Evolutionary conservation across 257 asterid genomes (phyloP), one percentile per base, ranked within the genome.

Genomic region (Thymus mandschuricus): DNA sequence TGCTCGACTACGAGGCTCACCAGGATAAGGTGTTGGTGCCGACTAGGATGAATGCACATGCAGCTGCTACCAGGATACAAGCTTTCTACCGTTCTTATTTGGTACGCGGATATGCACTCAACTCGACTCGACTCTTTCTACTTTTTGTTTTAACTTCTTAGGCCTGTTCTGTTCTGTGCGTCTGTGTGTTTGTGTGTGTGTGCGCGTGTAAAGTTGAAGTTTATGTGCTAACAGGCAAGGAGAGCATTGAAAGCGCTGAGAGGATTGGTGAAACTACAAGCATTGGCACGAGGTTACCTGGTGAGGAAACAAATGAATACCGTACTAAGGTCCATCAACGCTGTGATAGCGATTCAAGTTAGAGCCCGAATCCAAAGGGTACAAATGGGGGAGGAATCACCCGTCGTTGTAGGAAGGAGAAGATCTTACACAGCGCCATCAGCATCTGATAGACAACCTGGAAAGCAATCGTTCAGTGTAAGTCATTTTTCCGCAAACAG

Each of bases 231-330:
- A 59, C 88, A 91, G 97, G 96, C 97, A 31, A 86, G 87, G 79
- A 85, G 81, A 75, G 97, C 97, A 2, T 77, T 88, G 77, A 64
- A 84, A 2, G 94, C 96, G 15, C 71, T 88, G 80, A 81, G 81
- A 72, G 95, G 85, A 58, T 72, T 91, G 15, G 97, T 91, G 83
- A 90, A 89, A 72, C 59, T 91, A 73, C 97, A 91, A 77, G 97
- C 96, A 64, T 70, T 88, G 35, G 90, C 88, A 33, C 85, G 93
- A 79, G 97, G 97, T 64, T 79, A 86, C 82, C 79, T 82, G 81
- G 92, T 88, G 30, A 80, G 96, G 51, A 88, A 88, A 76, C 88
- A 82, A 65, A 84, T 87, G 71, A 81, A 79, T 27, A 79, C 66
- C n/a, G 80, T 84, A 50, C 21, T 86, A 31, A 85, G 84, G 83